Percentiles rank a stretch among this genome's conserved stretches.
Conservation (phyloP, 139 green algal genomes). For the Haematococcus sp. region DNA sequence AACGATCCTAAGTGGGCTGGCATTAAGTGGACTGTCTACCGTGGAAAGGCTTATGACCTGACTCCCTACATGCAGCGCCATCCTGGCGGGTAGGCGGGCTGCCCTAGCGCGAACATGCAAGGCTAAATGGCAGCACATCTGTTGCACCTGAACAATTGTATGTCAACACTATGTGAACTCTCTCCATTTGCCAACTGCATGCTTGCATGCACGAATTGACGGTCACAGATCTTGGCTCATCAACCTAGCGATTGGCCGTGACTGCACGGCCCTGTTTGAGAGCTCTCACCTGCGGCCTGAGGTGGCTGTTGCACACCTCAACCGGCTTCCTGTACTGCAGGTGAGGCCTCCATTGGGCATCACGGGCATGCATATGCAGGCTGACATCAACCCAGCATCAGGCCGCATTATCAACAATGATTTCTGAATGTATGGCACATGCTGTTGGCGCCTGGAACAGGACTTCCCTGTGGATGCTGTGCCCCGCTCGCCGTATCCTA, state of each 20-base stretch:
- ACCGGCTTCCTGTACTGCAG: conserved; percentile 35
- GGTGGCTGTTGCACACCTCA: conserved; percentile 37
- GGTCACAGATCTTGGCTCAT: conserved; percentile 60
- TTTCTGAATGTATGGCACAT: too few relatives aligned
- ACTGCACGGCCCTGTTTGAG: conserved; percentile 85
- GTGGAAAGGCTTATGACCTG: conserved; percentile 60
- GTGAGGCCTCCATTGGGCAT: too few relatives aligned
- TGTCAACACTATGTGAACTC: too few relatives aligned
- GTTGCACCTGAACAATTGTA: too few relatives aligned
- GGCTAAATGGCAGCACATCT: too few relatives aligned
- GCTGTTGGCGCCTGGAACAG: too few relatives aligned
- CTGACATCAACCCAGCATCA: too few relatives aligned
- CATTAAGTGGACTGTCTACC: conserved; percentile 70
- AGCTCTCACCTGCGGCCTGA: conserved; percentile 79
- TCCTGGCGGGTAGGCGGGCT: conserved; percentile 39
- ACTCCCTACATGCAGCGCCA: conserved; percentile 59
- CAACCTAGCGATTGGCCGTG: conserved; percentile 71
- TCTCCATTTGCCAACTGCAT: neutral
- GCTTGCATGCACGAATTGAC: too few relatives aligned
- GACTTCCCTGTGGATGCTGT: conserved; percentile 79
- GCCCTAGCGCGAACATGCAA: neutral
- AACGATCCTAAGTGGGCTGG: conserved; percentile 62
- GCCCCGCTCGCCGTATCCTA: conserved; percentile 70
- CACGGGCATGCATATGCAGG: too few relatives aligned
- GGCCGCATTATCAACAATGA: neutral